These are phyloP conservation scores for Bipolaris victoriae DNA, from an alignment of 2,329 filamentous ascomycete species.

Conservation along the genomic window DNA sequence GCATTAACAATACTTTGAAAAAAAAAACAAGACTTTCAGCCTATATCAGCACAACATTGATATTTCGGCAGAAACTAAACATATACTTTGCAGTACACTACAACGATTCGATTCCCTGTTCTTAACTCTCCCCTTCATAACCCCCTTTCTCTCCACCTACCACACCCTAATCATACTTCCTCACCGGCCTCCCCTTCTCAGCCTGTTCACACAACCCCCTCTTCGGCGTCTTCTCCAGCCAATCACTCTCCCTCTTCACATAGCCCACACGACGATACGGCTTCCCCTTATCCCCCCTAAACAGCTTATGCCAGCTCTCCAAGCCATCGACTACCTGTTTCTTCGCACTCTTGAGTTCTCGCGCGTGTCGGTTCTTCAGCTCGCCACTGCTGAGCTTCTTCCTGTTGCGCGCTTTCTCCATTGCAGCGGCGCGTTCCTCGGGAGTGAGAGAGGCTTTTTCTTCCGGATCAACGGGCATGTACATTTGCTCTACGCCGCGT, in stretches of 20 bases:
- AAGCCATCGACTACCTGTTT: constrained; percentile 71
- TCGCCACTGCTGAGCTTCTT: constrained; percentile 35
- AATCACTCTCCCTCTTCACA: constrained; percentile 67
- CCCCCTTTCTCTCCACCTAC: not conserved
- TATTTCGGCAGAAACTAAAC: too few species aligned
- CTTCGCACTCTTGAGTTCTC: constrained; percentile 70
- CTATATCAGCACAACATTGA: too few species aligned
- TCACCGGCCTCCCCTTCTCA: constrained; percentile 67
- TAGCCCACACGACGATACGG: constrained; percentile 83
- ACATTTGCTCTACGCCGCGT: constrained; percentile 87
- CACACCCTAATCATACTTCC: constrained; percentile 37
- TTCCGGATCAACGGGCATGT: constrained; percentile 67
- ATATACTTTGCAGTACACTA: too few species aligned
- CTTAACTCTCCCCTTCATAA: too few species aligned
- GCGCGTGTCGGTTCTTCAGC: constrained; percentile 61
- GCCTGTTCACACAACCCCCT: constrained; percentile 74
- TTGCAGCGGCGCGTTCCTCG: constrained; percentile 33
- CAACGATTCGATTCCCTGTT: too few species aligned
- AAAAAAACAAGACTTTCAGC: too few species aligned
- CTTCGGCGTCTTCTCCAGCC: constrained; percentile 63
- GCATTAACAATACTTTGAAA: too few species aligned
- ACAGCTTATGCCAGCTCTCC: constrained; percentile 83
- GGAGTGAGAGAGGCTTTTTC: constrained; percentile 40
- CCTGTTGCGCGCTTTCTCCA: constrained; percentile 35
- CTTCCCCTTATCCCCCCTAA: constrained; percentile 68